Base-by-base conservation (phyloP, 108 stramenopile species). In the Skeletonema costatum region DNA sequence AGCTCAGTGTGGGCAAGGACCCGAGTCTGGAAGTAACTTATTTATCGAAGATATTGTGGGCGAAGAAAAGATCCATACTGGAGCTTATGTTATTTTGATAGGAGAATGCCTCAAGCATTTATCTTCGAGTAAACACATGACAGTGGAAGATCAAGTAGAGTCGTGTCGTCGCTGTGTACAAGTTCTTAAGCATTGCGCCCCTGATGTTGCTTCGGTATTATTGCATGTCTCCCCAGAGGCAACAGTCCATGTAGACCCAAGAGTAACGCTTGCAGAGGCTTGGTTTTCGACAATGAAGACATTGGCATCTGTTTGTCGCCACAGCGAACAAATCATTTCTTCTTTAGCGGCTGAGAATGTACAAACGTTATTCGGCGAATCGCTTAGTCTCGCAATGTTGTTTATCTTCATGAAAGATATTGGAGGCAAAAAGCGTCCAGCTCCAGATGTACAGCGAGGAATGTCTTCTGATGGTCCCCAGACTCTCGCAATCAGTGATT, bases 381-480 rank as follows among this genome's bases (percentile, higher is more conserved):
- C 90, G 4, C 83, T 83, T 48, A 64, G 78, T 51, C 68, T 79
- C 19, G 74, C 78, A 21, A 73, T 89, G 35, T 39, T 68, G 6
- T 78, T 90, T 3, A 71, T 93, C 3, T 81, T 93, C 16, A 85
- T 83, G 65, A 83, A 83, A 41, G 77, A 79, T 51, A 30, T 79
- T 17, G 82, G 82, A 74, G 78, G 51, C 21, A 68, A 73, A 39
- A 74, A 63, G 16, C 32, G 53, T 0, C 62, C 65, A n/a, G 53
- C 68, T 0, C 38, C 72, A 38, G 31, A 19, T 42, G 64, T 73
- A 2, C 75, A 68, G 71, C 71, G 35, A 33, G 89, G 93, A 32
- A 80, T 92, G 85, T 89, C 85, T 14, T 59, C 91, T 35, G 94
- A 95, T 79, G 92, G 91, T 19, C 88, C 94, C 10, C 92, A 95